Conservation (phyloP, 2,329 filamentous ascomycete genomes). For the Botryosphaeria dothidea region DNA sequence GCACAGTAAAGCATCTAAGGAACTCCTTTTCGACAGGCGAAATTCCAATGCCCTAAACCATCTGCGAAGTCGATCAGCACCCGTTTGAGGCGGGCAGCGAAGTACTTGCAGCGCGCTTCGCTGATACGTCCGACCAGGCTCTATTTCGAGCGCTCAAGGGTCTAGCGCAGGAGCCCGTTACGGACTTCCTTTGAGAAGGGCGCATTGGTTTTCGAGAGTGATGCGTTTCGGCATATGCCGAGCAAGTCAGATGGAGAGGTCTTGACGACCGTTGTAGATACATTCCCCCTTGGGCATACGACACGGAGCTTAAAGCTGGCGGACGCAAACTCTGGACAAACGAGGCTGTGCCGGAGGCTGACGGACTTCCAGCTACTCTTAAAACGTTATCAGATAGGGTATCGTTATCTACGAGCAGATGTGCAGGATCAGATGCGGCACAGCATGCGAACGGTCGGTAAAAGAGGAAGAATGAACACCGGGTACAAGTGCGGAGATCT, state of each 20-base stretch:
- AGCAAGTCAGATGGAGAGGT: background rate
- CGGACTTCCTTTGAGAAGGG: background rate
- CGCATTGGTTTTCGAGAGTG: background rate
- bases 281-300: background rate
- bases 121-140: background rate
- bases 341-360: background rate
- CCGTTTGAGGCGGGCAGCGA: constrained; percentile 8
- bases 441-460: background rate
- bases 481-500: background rate
- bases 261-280: background rate
- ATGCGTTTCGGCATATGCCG: background rate
- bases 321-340: background rate
- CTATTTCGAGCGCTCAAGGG: background rate
- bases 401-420: background rate
- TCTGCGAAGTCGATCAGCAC: constrained; percentile 16
- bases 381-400: background rate
- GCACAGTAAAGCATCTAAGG: constrained; percentile 20
- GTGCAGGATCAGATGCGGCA: background rate
- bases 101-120: background rate
- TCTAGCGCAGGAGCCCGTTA: background rate
- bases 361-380: background rate
- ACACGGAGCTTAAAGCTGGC: background rate
- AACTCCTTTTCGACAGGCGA: constrained; percentile 19
- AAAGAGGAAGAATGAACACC: background rate
- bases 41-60: constrained; percentile 18